A percentile compares a stretch with the other conserved stretches of the same genome.
Evolutionary conservation across 2,329 filamentous ascomycete genomes (phyloP).

Genomic region (Pseudogymnoascus sp.): DNA sequence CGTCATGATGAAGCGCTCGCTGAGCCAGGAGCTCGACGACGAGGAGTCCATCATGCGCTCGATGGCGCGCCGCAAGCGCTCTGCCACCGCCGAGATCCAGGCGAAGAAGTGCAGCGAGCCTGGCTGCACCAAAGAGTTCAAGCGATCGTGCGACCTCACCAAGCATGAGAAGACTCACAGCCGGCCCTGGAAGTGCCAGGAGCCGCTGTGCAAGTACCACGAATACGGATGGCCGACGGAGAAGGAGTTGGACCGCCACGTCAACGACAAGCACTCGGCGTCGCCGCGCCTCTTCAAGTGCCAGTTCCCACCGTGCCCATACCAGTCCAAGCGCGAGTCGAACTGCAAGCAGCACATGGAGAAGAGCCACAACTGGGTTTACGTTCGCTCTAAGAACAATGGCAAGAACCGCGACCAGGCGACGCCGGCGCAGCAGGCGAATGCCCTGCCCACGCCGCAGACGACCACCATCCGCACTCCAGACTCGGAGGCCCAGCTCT

Average conservation of each 20-base stretch:
- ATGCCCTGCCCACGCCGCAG: conserved; percentile 48
- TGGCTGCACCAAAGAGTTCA: conserved; percentile 84
- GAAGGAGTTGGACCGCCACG: conserved; percentile 92
- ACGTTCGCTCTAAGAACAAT: conserved; percentile 86
- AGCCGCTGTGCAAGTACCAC: conserved; percentile 79
- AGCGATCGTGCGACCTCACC: conserved; percentile 90
- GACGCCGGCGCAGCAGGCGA: conserved; percentile 37
- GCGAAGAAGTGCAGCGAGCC: conserved; percentile 67
- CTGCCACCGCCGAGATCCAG: conserved; percentile 74
- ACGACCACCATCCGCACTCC: conserved; percentile 49
- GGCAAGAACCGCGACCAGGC: conserved; percentile 49
- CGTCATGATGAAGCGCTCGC: conserved; percentile 55
- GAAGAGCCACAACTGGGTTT: conserved; percentile 87
- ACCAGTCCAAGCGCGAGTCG: conserved; percentile 89
- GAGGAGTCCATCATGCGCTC: conserved; percentile 79
- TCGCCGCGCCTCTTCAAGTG: conserved; percentile 78
- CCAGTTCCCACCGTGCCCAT: conserved; percentile 72
- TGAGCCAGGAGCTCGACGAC: conserved; percentile 62
- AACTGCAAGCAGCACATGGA: conserved; percentile 99
- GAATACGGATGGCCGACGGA: conserved; percentile 90
- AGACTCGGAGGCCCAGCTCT: conserved; percentile 36
- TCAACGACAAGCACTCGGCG: conserved; percentile 89
- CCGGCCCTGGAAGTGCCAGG: conserved; percentile 87
- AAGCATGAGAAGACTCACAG: conserved; percentile 98
- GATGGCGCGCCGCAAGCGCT: conserved; percentile 94